Conservation (phyloP, 2,329 filamentous ascomycete species). For the Botrytis porri region DNA sequence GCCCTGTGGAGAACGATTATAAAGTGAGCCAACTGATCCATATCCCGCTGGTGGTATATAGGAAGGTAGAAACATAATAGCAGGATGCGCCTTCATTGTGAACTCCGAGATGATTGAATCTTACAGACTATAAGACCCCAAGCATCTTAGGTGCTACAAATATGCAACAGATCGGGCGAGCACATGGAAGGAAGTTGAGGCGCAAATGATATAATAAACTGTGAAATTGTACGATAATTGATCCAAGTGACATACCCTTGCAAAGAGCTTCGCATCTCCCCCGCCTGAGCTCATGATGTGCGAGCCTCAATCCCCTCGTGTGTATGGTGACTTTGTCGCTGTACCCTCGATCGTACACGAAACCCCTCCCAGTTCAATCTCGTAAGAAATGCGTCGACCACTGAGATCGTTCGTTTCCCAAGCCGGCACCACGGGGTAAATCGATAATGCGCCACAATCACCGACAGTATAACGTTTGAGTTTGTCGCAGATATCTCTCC, state of each 20-base stretch:
- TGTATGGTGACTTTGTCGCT: constrained; percentile 19
- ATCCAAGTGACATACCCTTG: constrained; percentile 66
- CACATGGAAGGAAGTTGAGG: constrained; percentile 23
- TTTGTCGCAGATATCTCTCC: constrained; percentile 26
- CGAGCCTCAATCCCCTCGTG: constrained; percentile 26
- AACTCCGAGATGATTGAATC: constrained; percentile 1
- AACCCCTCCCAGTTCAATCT: constrained; percentile 32
- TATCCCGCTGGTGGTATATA: constrained; percentile 32
- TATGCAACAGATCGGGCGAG: constrained; percentile 16
- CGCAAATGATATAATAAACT: constrained; percentile 5
- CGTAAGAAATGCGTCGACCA: constrained; percentile 27
- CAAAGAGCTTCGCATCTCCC: constrained; percentile 99
- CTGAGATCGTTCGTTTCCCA: constrained; percentile 28
- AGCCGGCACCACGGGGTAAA: constrained; percentile 5
- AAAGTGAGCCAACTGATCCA: constrained; percentile 34
- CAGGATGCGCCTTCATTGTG: constrained; percentile 17
- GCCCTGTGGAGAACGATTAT: constrained; percentile 64
- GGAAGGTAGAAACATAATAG: constrained; percentile 36
- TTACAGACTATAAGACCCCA: not conserved
- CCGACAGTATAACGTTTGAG: constrained; percentile 27
- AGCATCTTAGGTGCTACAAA: constrained; percentile 15
- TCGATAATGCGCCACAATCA: constrained; percentile 29
- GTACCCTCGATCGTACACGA: constrained; percentile 17
- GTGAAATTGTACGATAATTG: not conserved
- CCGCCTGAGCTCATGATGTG: constrained; percentile 50